Base-by-base conservation (phyloP, 2,329 filamentous ascomycete species). In the Alternaria triticimaculans region DNA sequence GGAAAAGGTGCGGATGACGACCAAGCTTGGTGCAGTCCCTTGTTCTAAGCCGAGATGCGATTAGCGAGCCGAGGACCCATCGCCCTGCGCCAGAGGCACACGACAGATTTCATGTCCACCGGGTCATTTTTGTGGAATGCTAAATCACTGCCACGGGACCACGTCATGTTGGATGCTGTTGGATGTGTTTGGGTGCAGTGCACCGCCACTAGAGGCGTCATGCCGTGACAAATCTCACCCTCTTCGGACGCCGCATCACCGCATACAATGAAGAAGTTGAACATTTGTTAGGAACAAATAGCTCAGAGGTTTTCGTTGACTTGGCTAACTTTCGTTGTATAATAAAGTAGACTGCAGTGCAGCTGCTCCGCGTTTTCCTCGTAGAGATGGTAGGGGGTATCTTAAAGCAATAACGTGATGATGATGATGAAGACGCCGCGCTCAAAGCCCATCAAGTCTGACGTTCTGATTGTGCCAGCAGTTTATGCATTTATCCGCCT, bases 391-490 rank as follows among this genome's bases (percentile, higher is more conserved):
- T 18, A 41, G 37, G 18, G 37, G 28, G 12, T 33, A 11, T n/a
- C 26, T 41, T 53, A 15, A 41, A 53, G 23, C 49, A 8, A 53
- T 5, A 12, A 25, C 12, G 14, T 33, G 30, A 6, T 23, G 3
- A 33, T 23, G 3, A 33, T 4, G 5, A 25, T 11, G 5, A 25
- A 30, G 23, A 46, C 4, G 25, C 14, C 0, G 15, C 30, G 23
- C 30, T 58, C 25, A 63, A 15, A 57, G 63, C 1, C 58, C 7
- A 18, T 63, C 56, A 10, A 66, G 15, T 3, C 63, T 55, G 30
- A 69, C 58, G 30, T 72, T 71, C 50, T 66, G 64, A 45, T 63
- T 67, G 20, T 70, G 60, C 72, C 74, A 76, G 46, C 73, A 76
- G 18, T 68, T 63, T 14, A 63, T 57, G 64, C 73, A 77, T 54